Evolutionary conservation across 331 rosid species (phyloP).

Genomic region (Phaseolus coccineus): DNA sequence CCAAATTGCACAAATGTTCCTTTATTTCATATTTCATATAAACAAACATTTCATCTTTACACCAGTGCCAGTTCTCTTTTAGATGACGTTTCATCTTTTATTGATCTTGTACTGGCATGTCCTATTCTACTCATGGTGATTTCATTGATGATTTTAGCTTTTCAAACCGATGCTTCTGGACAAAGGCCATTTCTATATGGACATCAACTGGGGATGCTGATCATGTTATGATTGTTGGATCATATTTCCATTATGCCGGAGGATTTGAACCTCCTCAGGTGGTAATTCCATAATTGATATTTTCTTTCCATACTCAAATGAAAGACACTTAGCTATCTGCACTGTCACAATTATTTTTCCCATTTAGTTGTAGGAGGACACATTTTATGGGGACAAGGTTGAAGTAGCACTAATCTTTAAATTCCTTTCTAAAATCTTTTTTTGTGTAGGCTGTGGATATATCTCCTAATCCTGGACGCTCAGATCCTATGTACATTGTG

Average conservation of each 20-base stretch:
- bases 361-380: neutral
- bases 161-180: constrained; percentile 78
- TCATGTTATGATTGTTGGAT: constrained; percentile 73
- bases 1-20: neutral
- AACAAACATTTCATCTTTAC: neutral
- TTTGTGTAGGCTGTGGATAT: constrained; percentile 70
- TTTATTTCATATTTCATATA: neutral
- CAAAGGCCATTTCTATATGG: constrained; percentile 85
- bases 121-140: constrained; percentile 29
- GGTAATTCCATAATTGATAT: constrained; percentile 47
- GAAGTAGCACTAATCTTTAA: constrained; percentile 11
- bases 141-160: constrained; percentile 50
- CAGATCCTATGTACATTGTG: constrained; percentile 77
- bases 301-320: constrained; percentile 1
- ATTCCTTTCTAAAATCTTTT: constrained; percentile 9
- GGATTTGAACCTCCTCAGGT: constrained; percentile 86
- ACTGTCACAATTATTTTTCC: neutral
- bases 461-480: constrained; percentile 81
- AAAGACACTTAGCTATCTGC: neutral
- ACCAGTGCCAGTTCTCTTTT: neutral
- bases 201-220: constrained; percentile 81
- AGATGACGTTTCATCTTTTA: neutral
- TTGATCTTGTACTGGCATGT: constrained; percentile 16
- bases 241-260: constrained; percentile 80
- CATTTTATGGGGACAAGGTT: constrained; percentile 15